Percentiles rank a stretch among this genome's conserved stretches.
Evolutionary conservation across 352 stramenopile species (phyloP).

Genomic region (Phytophthora pseudosyringae): DNA sequence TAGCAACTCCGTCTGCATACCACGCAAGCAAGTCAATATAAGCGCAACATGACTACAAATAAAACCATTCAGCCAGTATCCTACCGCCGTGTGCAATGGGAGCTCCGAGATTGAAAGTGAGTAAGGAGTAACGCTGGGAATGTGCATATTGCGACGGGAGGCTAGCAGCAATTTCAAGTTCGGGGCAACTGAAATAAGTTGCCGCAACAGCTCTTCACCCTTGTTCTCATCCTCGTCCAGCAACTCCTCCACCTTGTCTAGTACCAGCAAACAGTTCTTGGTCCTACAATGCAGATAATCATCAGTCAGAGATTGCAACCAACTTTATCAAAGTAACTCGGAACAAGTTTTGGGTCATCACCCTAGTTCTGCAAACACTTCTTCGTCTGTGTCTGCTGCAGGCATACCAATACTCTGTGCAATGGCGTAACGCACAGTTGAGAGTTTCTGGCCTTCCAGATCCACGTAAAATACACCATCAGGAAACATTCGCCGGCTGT

Average conservation of each 20-base stretch:
- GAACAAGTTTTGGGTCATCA: constrained; percentile 13
- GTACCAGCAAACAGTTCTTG: constrained; percentile 72
- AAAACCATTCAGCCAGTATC: background rate
- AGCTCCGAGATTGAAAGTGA: constrained; percentile 80
- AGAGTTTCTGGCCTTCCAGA: constrained; percentile 81
- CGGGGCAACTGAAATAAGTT: constrained; percentile 73
- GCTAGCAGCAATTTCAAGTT: constrained; percentile 74
- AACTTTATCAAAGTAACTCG: background rate
- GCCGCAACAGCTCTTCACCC: constrained; percentile 67
- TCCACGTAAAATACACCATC: constrained; percentile 88
- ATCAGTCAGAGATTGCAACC: constrained; percentile 5
- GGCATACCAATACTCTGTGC: constrained; percentile 81
- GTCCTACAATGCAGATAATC: constrained; percentile 36
- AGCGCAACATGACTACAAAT: constrained; percentile 1
- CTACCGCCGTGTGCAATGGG: constrained; percentile 71
- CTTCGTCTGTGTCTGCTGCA: constrained; percentile 74
- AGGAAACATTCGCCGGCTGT: constrained; percentile 79
- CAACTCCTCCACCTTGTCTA: constrained; percentile 85
- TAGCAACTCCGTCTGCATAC: constrained; percentile 64
- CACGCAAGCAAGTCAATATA: background rate
- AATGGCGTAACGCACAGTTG: constrained; percentile 82
- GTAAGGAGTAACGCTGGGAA: constrained; percentile 80
- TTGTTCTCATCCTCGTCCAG: constrained; percentile 81
- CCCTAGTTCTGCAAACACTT: constrained; percentile 80
- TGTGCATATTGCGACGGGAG: constrained; percentile 74